Evolutionary conservation across 805 yeast species (phyloP).

Genomic region (Candida caryicola): DNA sequence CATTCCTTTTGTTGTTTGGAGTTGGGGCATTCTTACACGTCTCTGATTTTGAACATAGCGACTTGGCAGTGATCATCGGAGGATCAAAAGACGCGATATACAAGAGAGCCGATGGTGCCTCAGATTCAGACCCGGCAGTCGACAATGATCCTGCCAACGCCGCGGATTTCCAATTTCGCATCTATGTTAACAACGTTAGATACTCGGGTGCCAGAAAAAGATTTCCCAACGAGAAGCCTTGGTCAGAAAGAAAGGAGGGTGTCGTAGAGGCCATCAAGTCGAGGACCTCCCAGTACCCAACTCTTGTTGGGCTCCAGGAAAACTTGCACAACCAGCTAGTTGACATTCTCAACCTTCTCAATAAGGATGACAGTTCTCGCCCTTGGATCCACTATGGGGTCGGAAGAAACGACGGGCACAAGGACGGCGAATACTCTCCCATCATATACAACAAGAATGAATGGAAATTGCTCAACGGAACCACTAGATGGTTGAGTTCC

Average conservation of each 20-base stretch:
- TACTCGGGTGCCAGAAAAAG: constrained; percentile 7
- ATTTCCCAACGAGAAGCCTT: constrained; percentile 10
- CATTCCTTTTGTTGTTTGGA: background rate
- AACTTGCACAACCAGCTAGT: constrained; percentile 44
- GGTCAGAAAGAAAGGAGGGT: constrained; percentile 13
- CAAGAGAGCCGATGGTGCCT: background rate
- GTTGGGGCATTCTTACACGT: background rate
- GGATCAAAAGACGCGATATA: background rate
- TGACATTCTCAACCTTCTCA: constrained; percentile 34
- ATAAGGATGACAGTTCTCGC: constrained; percentile 6
- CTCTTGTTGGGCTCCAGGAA: constrained; percentile 40
- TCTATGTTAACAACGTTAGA: constrained; percentile 12
- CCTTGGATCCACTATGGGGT: constrained; percentile 43
- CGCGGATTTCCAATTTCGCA: constrained; percentile 10
- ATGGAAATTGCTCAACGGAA: constrained; percentile 38
- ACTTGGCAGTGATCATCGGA: background rate
- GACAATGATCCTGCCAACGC: background rate
- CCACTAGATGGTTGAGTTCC: constrained; percentile 51
- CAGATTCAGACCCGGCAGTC: background rate
- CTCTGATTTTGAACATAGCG: background rate
- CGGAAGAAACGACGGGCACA: constrained; percentile 53
- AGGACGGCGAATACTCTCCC: constrained; percentile 51
- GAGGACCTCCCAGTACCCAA: constrained; percentile 8
- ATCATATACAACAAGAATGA: constrained; percentile 38
- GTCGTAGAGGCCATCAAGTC: constrained; percentile 12